Evolutionary conservation across 2,329 filamentous ascomycete genomes (phyloP).

Genomic region (Alternaria novae-zelandiae): DNA sequence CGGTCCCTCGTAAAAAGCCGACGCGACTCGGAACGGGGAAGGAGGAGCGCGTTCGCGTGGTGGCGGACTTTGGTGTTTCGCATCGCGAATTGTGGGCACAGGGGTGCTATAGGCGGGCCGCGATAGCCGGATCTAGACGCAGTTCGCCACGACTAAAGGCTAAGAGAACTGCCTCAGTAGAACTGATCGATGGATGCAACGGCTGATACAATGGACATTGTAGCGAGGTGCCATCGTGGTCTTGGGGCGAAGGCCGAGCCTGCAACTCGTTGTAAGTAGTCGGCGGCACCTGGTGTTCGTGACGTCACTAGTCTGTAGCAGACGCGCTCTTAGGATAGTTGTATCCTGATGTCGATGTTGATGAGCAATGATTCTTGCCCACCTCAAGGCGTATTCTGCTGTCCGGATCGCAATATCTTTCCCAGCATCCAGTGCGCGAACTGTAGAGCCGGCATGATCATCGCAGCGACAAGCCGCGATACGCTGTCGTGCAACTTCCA

Average conservation of each 20-base stretch:
- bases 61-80: neutral
- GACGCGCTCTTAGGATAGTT: rapidly evolving
- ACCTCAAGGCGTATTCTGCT: neutral
- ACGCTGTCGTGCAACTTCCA: constrained; percentile 42
- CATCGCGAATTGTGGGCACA: neutral
- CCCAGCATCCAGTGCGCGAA: constrained; percentile 45
- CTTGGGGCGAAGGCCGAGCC: rapidly evolving
- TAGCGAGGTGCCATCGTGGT: neutral
- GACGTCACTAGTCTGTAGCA: rapidly evolving
- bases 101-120: neutral
- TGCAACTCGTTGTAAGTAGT: rapidly evolving
- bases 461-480: constrained; percentile 35
- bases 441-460: constrained; percentile 40
- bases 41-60: neutral
- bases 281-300: neutral
- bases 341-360: neutral
- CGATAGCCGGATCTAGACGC: neutral
- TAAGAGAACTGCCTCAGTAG: neutral
- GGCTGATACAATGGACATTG: rapidly evolving
- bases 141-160: neutral
- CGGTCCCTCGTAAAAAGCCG: rapidly evolving
- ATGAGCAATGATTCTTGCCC: neutral
- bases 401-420: constrained; percentile 35
- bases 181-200: neutral
- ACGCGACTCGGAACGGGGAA: neutral